Evolutionary conservation across 1,284 basidiomycete species (phyloP).

Genomic region (Uromyces viciae-fabae): DNA sequence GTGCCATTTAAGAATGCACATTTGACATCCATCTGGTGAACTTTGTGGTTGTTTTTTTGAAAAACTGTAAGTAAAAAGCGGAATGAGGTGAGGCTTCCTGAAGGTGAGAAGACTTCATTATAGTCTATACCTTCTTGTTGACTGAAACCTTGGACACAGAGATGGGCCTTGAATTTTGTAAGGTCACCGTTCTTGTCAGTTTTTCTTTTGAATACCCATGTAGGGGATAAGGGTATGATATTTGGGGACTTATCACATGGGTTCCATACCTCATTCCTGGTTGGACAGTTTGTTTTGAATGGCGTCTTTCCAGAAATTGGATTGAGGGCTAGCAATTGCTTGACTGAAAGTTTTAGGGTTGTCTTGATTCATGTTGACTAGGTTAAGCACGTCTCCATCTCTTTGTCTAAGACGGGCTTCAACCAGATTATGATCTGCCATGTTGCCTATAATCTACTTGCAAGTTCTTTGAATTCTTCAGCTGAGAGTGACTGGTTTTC

Average conservation of each 20-base stretch:
- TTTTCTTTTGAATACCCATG: conserved; percentile 58
- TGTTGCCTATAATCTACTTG: no score
- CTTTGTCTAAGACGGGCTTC: no score
- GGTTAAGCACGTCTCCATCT: no score
- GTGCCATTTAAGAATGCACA: conserved; percentile 58
- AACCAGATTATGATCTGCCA: no score
- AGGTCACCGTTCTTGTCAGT: conserved; percentile 54
- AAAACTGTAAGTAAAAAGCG: conserved; percentile 56
- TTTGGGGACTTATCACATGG: conserved; percentile 46
- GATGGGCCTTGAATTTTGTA: conserved; percentile 55
- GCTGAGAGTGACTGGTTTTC: no score
- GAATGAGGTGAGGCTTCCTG: conserved; percentile 55
- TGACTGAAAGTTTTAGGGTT: background rate
- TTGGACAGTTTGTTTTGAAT: background rate
- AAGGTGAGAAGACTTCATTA: conserved; percentile 57
- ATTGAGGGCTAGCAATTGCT: background rate
- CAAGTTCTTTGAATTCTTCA: no score
- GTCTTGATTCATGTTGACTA: background rate
- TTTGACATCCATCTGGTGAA: conserved; percentile 58
- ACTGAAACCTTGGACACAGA: conserved; percentile 58
- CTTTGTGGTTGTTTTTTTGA: conserved; percentile 52
- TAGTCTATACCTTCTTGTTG: conserved; percentile 58
- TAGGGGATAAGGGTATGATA: conserved; percentile 45
- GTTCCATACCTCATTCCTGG: background rate
- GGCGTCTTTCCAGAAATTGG: background rate